Percentiles rank a stretch among this genome's conserved stretches.
These are phyloP conservation scores for Xylogone sp. DNA, from an alignment of 2,329 filamentous ascomycete species.

Conservation along the genomic window DNA sequence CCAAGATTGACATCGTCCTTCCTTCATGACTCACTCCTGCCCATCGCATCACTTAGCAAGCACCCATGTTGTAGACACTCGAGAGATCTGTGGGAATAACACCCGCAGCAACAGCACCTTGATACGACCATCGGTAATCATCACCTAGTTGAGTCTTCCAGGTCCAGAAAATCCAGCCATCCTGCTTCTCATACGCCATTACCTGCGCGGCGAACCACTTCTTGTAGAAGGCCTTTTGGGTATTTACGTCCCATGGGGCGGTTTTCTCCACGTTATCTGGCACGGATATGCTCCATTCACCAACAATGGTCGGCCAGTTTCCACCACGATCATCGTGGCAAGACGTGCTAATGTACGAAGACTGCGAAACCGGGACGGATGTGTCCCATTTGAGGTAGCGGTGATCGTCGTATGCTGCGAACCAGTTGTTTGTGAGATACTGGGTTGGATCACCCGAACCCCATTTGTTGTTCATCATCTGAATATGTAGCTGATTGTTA, in stretches of 20 bases:
- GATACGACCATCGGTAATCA: constrained; percentile 49
- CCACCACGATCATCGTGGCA: constrained; percentile 41
- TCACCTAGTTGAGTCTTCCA: constrained; percentile 49
- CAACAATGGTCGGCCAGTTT: constrained; percentile 45
- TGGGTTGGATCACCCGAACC: constrained; percentile 49
- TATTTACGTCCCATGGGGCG: constrained; percentile 37
- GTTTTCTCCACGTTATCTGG: constrained; percentile 44
- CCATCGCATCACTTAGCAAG: too few species aligned
- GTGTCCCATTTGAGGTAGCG: constrained; percentile 54
- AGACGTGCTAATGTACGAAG: constrained; percentile 45
- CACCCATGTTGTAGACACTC: too few species aligned
- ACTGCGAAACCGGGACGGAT: constrained; percentile 38
- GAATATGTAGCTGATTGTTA: constrained; percentile 47
- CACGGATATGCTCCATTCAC: constrained; percentile 55
- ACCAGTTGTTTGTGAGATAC: constrained; percentile 31
- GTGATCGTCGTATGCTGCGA: constrained; percentile 30
- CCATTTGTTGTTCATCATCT: constrained; percentile 51
- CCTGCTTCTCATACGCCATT: constrained; percentile 46
- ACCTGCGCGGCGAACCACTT: constrained; percentile 56
- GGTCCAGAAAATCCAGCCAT: constrained; percentile 58
- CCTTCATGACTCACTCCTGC: too few species aligned
- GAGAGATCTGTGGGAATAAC: constrained; percentile 31
- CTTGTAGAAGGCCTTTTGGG: constrained; percentile 45
- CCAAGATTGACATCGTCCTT: too few species aligned
- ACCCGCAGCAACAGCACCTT: constrained; percentile 35